Evolutionary conservation across 208 protist species (phyloP).

Genomic region (Leishmania braziliensis): DNA sequence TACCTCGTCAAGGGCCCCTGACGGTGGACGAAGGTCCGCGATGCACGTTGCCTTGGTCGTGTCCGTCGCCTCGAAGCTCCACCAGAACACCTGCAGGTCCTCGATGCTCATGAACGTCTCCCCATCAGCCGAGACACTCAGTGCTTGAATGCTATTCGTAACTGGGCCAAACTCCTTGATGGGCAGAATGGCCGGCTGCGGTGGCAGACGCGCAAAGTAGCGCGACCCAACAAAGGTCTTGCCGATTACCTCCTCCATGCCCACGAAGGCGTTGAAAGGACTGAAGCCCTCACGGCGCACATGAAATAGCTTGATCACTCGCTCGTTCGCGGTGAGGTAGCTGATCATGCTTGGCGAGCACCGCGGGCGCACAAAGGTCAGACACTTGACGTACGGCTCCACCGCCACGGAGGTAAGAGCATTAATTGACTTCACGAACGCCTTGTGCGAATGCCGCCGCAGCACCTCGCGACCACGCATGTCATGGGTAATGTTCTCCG

Average conservation of each 20-base stretch:
- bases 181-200: constrained; percentile 64
- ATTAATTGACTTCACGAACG: constrained; percentile 84
- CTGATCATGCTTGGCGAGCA: constrained; percentile 81
- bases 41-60: constrained; percentile 77
- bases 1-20: constrained; percentile 74
- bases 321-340: constrained; percentile 88
- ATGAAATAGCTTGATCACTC: constrained; percentile 87
- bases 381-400: constrained; percentile 73
- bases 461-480: constrained; percentile 66
- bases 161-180: constrained; percentile 80
- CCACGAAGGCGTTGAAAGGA: constrained; percentile 71
- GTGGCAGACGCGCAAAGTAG: constrained; percentile 71
- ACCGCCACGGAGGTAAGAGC: constrained; percentile 82
- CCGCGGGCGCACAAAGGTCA: constrained; percentile 62
- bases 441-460: constrained; percentile 81
- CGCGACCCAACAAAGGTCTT: constrained; percentile 47
- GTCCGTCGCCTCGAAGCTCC: constrained; percentile 75
- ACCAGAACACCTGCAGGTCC: constrained; percentile 91
- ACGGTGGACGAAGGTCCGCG: constrained; percentile 63
- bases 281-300: constrained; percentile 81
- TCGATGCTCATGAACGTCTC: constrained; percentile 88
- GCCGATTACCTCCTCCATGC: constrained; percentile 68
- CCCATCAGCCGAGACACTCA: constrained; percentile 76
- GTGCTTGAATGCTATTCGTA: constrained; percentile 68
- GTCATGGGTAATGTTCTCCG: constrained; percentile 50